Percentiles rank a stretch among this genome's conserved stretches.
Conservation (phyloP, 495 filamentous ascomycete species). For the Penicillium ochrochloron region DNA sequence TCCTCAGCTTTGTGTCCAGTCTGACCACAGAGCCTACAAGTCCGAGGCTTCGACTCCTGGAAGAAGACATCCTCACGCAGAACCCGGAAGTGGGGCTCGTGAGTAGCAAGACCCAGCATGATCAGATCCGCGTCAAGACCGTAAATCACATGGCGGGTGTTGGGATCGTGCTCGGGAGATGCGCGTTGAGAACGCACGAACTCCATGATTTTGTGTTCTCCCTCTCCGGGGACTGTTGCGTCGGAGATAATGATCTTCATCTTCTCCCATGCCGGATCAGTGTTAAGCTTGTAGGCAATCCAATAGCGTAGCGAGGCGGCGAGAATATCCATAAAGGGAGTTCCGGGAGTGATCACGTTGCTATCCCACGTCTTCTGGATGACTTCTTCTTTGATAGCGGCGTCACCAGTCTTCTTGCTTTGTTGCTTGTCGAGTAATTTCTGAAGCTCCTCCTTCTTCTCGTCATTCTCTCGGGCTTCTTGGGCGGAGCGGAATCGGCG, state of each 20-base stretch:
- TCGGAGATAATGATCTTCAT: slow-evolving; percentile 97
- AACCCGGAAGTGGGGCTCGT: slow-evolving; percentile 97
- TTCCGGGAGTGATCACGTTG: slow-evolving; percentile 97
- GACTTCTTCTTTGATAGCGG: slow-evolving; percentile 64
- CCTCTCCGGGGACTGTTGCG: slow-evolving; percentile 95
- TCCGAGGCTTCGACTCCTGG: slow-evolving; percentile 78
- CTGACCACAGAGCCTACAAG: slow-evolving; percentile 87
- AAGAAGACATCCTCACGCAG: slow-evolving; percentile 97
- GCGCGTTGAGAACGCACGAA: slow-evolving; percentile 93
- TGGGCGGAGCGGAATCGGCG: slow-evolving; percentile 90
- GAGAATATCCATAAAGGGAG: slow-evolving; percentile 97
- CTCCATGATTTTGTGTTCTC: slow-evolving; percentile 99
- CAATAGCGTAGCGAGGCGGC: slow-evolving; percentile 92
- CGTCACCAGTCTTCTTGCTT: slow-evolving; percentile 58
- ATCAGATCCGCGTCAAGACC: slow-evolving; percentile 95
- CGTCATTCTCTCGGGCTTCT: slow-evolving; percentile 92
- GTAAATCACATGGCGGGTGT: slow-evolving; percentile 95
- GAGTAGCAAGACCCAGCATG: slow-evolving; percentile 96
- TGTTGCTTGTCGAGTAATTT: slow-evolving; percentile 76
- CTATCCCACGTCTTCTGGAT: slow-evolving; percentile 94
- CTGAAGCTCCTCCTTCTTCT: slow-evolving; percentile 83
- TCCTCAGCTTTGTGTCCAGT: slow-evolving; percentile 83
- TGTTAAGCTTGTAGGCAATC: slow-evolving; percentile 95
- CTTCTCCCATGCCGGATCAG: slow-evolving; percentile 94
- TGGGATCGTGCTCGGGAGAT: slow-evolving; percentile 90